Evolutionary conservation across 768 basidiomycete species (phyloP).

Genomic region (Pholiota microspora): DNA sequence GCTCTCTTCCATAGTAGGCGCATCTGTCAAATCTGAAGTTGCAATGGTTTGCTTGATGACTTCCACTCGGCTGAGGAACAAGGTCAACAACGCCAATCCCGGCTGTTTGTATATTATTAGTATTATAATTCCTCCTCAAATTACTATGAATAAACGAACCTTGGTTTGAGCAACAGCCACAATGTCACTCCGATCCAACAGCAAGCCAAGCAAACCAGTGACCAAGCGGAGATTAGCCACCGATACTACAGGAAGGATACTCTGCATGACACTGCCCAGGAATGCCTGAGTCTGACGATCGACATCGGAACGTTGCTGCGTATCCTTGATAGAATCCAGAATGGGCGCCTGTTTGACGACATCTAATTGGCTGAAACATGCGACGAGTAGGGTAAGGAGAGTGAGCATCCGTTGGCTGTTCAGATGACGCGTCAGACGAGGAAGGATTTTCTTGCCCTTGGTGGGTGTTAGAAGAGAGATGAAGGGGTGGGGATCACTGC

Average conservation of each 20-base stretch:
- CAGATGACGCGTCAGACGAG: constrained; percentile 84
- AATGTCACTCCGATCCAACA: constrained; percentile 79
- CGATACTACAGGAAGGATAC: constrained; percentile 79
- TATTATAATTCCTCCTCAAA: not conserved
- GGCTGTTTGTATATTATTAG: constrained; percentile 50
- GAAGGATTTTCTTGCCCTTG: constrained; percentile 93
- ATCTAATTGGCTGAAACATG: constrained; percentile 92
- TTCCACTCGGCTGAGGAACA: constrained; percentile 92
- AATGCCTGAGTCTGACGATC: constrained; percentile 93
- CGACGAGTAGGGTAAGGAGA: constrained; percentile 86
- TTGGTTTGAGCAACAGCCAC: constrained; percentile 72
- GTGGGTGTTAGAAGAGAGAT: constrained; percentile 83
- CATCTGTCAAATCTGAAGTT: constrained; percentile 49
- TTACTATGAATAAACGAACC: constrained; percentile 42
- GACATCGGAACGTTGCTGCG: constrained; percentile 59
- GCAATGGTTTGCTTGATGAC: constrained; percentile 76
- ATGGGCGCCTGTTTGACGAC: constrained; percentile 78
- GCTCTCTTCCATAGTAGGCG: constrained; percentile 69
- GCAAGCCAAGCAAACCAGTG: constrained; percentile 79
- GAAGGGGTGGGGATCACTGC: constrained; percentile 93
- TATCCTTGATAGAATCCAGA: constrained; percentile 66
- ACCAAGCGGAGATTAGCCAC: constrained; percentile 79
- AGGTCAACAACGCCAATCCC: constrained; percentile 85
- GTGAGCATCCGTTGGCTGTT: constrained; percentile 78
- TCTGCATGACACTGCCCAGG: constrained; percentile 81